Percentiles rank a stretch among this genome's conserved stretches.
These are phyloP conservation scores for Eimeria brunetti DNA, from an alignment of 169 alveolate genomes.

Conservation along the genomic window DNA sequence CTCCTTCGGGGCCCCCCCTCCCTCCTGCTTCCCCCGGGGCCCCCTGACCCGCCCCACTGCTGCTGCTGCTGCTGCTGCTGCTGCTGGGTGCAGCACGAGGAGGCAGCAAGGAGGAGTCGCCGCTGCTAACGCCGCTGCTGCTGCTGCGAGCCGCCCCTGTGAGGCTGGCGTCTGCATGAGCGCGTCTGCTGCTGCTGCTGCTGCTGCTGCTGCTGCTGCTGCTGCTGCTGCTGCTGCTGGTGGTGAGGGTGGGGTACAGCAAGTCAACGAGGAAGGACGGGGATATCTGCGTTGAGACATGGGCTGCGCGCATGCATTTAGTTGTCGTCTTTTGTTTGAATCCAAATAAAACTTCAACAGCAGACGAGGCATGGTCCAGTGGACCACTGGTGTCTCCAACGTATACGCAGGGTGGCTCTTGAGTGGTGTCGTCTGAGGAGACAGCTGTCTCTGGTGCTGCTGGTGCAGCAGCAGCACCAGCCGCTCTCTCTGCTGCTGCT, in stretches of 20 bases:
- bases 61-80: slow-evolving; percentile 43
- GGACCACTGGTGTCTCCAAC: background rate
- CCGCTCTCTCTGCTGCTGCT: no score
- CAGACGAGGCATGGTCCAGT: background rate
- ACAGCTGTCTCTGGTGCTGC: background rate
- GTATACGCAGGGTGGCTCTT: slow-evolving; percentile 1
- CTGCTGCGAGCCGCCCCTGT: background rate
- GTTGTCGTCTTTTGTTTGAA: background rate
- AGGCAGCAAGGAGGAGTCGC: background rate
- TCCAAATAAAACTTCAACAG: background rate
- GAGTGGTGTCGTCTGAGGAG: background rate
- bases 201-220: slow-evolving; percentile 48
- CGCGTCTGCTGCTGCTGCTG: slow-evolving; percentile 2
- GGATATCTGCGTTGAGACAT: background rate
- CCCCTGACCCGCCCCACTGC: background rate
- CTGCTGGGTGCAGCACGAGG: background rate
- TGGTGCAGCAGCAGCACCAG: no score
- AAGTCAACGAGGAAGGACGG: background rate
- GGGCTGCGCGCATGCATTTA: background rate
- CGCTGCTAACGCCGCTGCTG: background rate
- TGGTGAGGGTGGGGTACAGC: background rate
- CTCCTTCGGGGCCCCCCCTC: background rate
- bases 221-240: slow-evolving; percentile 16
- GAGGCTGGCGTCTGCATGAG: background rate
- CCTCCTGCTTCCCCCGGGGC: background rate